Conservation (phyloP, 73 alveolate species). For the Loxodes magnus region DNA sequence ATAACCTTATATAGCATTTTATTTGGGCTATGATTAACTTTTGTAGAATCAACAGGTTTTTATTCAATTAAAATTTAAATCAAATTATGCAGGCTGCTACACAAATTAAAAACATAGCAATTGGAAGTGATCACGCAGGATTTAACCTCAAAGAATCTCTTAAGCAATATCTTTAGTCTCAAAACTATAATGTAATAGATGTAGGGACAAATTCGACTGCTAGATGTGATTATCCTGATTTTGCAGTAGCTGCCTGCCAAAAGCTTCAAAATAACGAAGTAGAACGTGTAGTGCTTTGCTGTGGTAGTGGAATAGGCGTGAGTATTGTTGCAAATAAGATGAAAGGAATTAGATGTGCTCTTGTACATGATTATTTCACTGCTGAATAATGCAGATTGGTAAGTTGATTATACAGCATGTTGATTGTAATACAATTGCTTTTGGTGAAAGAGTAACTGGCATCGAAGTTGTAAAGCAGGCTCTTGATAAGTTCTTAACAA, state of each 20-base stretch:
- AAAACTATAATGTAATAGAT: slow-evolving; percentile 29
- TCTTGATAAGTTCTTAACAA: slow-evolving; percentile 28
- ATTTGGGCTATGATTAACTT: no score
- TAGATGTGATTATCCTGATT: slow-evolving; percentile 48
- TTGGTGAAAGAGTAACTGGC: slow-evolving; percentile 46
- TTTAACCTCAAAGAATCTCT: slow-evolving; percentile 23
- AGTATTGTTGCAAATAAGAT: slow-evolving; percentile 48
- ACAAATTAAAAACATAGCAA: no score
- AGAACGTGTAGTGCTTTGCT: slow-evolving; percentile 29
- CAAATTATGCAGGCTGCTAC: no score
- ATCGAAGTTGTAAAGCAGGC: slow-evolving; percentile 37
- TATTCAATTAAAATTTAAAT: no score
- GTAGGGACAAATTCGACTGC: slow-evolving; percentile 22
- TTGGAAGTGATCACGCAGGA: slow-evolving; percentile 63
- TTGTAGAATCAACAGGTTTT: no score
- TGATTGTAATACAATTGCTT: slow-evolving; percentile 41
- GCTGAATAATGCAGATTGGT: slow-evolving; percentile 29
- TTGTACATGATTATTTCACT: slow-evolving; percentile 47
- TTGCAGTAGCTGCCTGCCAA: slow-evolving; percentile 27
- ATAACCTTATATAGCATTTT: no score
- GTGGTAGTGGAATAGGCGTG: slow-evolving; percentile 67
- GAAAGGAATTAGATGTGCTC: slow-evolving; percentile 59
- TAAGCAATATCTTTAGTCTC: slow-evolving; percentile 10
- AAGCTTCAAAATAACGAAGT: slow-evolving; percentile 21
- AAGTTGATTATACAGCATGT: no score